phyloP scores from a whole-genome alignment of 2,329 filamentous ascomycete species.

The Hypoxylon sp. region DNA sequence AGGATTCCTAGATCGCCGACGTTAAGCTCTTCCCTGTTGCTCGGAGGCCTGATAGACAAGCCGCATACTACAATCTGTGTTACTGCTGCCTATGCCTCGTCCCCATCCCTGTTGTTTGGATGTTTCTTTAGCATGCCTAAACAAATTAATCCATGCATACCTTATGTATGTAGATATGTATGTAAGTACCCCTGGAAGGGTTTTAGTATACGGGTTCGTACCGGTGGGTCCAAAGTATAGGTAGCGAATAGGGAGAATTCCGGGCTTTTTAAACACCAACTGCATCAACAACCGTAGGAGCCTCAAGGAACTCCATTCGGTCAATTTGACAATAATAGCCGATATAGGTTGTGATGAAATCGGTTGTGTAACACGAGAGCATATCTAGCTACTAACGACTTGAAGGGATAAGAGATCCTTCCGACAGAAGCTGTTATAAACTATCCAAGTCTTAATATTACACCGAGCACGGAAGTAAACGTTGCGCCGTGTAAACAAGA shows the following conservation, averaged over 20 bases:
- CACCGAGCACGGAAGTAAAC: neutral
- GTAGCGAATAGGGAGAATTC: slow-evolving; percentile 38
- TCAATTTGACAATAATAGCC: slow-evolving; percentile 1
- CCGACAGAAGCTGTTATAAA: neutral
- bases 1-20: neutral
- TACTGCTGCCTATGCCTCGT: neutral
- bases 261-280: slow-evolving; percentile 14
- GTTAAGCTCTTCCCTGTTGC: neutral
- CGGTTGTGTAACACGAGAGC: slow-evolving; percentile 21
- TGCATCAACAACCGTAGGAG: slow-evolving; percentile 32
- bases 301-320: slow-evolving; percentile 23
- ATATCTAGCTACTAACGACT: slow-evolving; percentile 4
- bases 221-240: slow-evolving; percentile 26
- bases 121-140: neutral
- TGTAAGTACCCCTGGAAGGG: slow-evolving; percentile 1
- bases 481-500: neutral
- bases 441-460: neutral
- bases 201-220: neutral
- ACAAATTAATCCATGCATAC: neutral
- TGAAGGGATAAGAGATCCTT: neutral
- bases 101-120: neutral
- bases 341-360: neutral
- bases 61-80: no score
- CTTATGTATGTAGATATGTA: neutral
- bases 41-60: neutral